Evolutionary conservation across 305 asterid genomes (phyloP), one percentile per base, ranked within the genome.

Genomic region (Fraxinus floribunda): DNA sequence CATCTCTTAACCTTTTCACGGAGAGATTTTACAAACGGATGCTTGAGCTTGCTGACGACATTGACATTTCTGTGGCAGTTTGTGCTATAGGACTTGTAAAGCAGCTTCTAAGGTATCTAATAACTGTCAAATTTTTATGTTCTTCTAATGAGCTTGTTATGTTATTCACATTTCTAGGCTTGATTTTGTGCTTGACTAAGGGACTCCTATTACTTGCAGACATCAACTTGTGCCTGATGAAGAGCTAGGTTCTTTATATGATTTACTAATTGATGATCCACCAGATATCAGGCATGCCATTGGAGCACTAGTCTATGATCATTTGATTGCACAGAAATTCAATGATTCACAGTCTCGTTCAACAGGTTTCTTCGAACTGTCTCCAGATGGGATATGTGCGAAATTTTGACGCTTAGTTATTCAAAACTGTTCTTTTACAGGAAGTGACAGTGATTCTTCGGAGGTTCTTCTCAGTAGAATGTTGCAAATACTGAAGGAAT

Each of bases 1-100:
- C 97, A 72, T 96, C 99, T 75, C 98, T 94, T 85, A 91, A 93
- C 85, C 98, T 94, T 81, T 94, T 96, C 90, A 94, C 99, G 0
- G 94, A 94, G 84, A 93, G 99, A 89, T 94, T 94, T 87, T 93
- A 91, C 83, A 91, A 89, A 83, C 88, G 98, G 83, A 96, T 96
- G 98, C 94, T 94, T 49, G 98, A 94, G 84, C 98, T 94, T 88
- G 98, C 99, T 82, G 98, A 93, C 85, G 99, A 96, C 89, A 91
- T 90, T 78, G 99, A 96, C 85, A 96, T 94, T 84, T 91, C 99
- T 81, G 99, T 96, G 84, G 92, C 99, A 82, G 99, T 96, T 79
- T 96, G 95, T 89, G 99, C 98, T 77, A 94, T 96, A 81, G 99
- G 98, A 85, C 98, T 96, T 77, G 99, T 94, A 83, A 96, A 93